Base-by-base conservation (phyloP, 805 yeast species). In the Kodamaea nitidulidarum region DNA sequence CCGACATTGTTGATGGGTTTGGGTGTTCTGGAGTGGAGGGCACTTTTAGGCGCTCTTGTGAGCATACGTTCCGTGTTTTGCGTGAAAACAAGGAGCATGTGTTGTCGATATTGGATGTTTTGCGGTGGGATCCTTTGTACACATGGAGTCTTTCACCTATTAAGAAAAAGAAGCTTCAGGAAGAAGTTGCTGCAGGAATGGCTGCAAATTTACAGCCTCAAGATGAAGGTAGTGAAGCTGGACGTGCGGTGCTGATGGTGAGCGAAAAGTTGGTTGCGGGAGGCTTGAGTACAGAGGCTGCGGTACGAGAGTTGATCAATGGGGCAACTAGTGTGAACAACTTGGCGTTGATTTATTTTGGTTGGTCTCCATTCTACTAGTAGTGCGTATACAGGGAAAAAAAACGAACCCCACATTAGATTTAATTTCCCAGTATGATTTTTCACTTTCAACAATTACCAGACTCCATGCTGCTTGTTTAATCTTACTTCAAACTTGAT, bases 1-100 rank as follows among this genome's bases (percentile, higher is more conserved):
- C 95, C 42, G 97, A 95, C 56, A 71, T 93, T 38, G 81, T 88
- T 4, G 98, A 93, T 64, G 98, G 95, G 0, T 76, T 95, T 67
- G 99, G 99, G 0, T 70, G 84, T 4, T 75, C 84, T n/a, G 96
- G 95, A 0, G 77, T 77, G 0, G 77, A 80, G 38, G 98, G 98
- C 0, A 64, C 81, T 1, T 93, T 88, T 54, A 70, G 76, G 37
- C 71, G 75, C 44, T 76, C 83, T 27, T 81, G 95, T 49, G 95
- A 86, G 52, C 76, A 78, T 42, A 84, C 86, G 0, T 75, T 85
- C 42, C 60, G 75, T 15, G 86, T 84, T 2, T 61, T 93, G 32
- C 65, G 95, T 40, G 60, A 61, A 1, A 81, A 88, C 51, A 67
- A 68, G 25, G 85, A 80, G 20, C 81, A 80, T 47, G 86, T 95